Conservation (phyloP, 768 basidiomycete genomes). For the Tylopilus balloui region DNA sequence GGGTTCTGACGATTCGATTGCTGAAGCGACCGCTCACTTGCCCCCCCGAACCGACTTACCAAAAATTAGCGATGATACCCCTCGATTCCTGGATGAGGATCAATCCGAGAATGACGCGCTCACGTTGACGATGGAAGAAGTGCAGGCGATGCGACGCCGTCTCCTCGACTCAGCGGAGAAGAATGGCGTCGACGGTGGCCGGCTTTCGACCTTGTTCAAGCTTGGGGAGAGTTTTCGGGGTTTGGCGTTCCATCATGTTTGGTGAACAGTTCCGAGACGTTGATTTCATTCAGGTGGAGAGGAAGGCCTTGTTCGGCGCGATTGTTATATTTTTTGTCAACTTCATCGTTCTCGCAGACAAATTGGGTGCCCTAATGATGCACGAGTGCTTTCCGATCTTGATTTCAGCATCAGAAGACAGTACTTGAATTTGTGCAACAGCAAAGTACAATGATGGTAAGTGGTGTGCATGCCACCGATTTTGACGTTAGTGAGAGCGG, state of each 20-base stretch:
- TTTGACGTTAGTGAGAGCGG: background rate
- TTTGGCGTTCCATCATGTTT: constrained; percentile 22
- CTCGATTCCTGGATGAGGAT: background rate
- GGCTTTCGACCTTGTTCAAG: constrained; percentile 20
- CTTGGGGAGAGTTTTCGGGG: constrained; percentile 20
- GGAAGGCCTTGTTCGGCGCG: background rate
- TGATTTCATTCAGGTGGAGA: background rate
- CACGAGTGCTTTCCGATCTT: background rate
- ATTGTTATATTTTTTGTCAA: background rate
- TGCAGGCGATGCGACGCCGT: constrained; percentile 13
- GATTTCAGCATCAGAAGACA: constrained; percentile 2
- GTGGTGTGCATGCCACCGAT: background rate
- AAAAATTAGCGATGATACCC: background rate
- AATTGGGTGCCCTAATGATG: background rate
- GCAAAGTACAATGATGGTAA: constrained; percentile 4
- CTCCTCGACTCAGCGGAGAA: constrained; percentile 8
- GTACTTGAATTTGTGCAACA: background rate
- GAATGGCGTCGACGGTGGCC: constrained; percentile 2
- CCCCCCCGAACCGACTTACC: background rate
- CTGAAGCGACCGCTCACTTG: background rate
- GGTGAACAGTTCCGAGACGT: constrained; percentile 13
- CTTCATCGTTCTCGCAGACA: background rate
- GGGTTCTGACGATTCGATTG: background rate
- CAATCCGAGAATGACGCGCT: constrained; percentile 7
- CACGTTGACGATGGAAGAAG: constrained; percentile 17